A percentile compares a stretch with the other conserved stretches of the same genome.
Evolutionary conservation across 2,329 filamentous ascomycete genomes (phyloP).

Genomic region (Trichoderma arundinaceum): DNA sequence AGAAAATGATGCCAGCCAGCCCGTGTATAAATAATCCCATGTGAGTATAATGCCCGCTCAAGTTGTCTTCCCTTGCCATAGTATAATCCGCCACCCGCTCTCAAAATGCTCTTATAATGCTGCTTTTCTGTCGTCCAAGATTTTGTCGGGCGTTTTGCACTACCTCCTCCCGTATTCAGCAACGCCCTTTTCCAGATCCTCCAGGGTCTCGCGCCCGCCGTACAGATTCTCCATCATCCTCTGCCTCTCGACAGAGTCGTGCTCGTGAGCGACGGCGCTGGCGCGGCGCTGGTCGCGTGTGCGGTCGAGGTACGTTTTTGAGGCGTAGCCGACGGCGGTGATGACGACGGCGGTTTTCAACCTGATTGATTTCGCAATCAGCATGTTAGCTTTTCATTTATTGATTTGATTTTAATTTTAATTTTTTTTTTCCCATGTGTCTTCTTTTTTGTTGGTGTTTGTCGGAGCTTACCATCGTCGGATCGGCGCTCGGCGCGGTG

Average conservation of each 20-base stretch:
- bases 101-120: neutral
- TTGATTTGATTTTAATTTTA: neutral
- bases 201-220: constrained; percentile 55
- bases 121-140: no score
- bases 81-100: neutral
- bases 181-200: constrained; percentile 56
- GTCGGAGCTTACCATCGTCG: constrained; percentile 40
- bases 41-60: constrained; percentile 17
- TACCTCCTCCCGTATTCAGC: constrained; percentile 52
- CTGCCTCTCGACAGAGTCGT: constrained; percentile 45
- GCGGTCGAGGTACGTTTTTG: constrained; percentile 43
- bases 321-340: constrained; percentile 45
- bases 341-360: constrained; percentile 43
- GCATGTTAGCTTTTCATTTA: neutral
- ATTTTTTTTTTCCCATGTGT: neutral
- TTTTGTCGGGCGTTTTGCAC: no score
- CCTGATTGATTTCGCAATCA: constrained; percentile 35
- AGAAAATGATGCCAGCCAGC: constrained; percentile 1
- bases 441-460: neutral
- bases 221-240: constrained; percentile 56
- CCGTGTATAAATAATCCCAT: neutral
- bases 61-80: neutral
- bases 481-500: constrained; percentile 40
- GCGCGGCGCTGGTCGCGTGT: constrained; percentile 39
- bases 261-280: constrained; percentile 43